A percentile compares a stretch with the other conserved stretches of the same genome.
Evolutionary conservation across 2,329 filamentous ascomycete genomes (phyloP).

Genomic region (Blumeria hordei): DNA sequence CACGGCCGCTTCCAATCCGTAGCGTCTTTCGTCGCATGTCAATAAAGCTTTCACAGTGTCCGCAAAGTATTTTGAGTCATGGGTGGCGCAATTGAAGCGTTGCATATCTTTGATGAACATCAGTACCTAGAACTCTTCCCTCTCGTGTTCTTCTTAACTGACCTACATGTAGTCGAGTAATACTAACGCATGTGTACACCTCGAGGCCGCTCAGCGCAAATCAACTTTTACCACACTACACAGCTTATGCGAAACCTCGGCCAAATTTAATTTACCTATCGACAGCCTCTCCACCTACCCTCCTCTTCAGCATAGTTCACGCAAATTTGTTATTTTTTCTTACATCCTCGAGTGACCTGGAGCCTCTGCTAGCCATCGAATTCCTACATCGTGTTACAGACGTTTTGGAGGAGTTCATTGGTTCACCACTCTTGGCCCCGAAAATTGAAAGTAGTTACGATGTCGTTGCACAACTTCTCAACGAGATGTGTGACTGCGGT

Average conservation of each 20-base stretch:
- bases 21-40: too few relatives aligned
- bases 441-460: conserved; percentile 85
- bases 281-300: conserved; percentile 59
- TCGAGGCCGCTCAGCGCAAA: conserved; percentile 55
- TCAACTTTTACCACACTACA: conserved; percentile 64
- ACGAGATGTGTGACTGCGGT: conserved; percentile 91
- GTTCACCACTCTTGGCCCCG: conserved; percentile 58
- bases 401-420: conserved; percentile 81
- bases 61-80: conserved; percentile 23
- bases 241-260: conserved; percentile 55
- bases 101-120: conserved; percentile 93
- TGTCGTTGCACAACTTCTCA: conserved; percentile 75
- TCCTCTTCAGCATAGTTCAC: conserved; percentile 73
- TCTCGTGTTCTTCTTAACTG: conserved; percentile 7
- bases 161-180: conserved; percentile 34
- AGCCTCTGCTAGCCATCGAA: conserved; percentile 74
- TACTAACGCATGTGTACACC: conserved; percentile 76
- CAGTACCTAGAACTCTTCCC: conserved; percentile 31
- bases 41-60: too few relatives aligned
- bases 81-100: conserved; percentile 74
- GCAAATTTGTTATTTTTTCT: conserved; percentile 69
- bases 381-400: conserved; percentile 88
- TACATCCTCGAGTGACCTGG: conserved; percentile 64
- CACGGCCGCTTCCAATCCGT: too few relatives aligned
- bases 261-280: conserved; percentile 72